Conservation (phyloP, 257 asterid genomes). For the Eustoma russellianum region DNA sequence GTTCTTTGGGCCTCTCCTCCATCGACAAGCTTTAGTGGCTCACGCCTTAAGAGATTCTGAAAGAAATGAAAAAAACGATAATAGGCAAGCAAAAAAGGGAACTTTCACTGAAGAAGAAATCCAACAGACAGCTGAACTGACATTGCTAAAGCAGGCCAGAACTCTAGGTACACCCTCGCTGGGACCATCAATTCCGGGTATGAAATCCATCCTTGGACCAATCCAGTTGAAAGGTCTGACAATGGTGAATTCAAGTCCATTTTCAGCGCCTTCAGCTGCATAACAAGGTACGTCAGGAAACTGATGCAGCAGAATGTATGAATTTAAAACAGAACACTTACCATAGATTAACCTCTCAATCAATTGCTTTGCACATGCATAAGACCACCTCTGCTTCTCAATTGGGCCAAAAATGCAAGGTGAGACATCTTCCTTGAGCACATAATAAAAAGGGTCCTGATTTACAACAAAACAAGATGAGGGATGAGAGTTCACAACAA, state of each 20-base stretch:
- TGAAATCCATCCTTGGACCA: slow-evolving; percentile 98
- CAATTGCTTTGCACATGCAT: slow-evolving; percentile 92
- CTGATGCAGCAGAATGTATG: slow-evolving; percentile 5
- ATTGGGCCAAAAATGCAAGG: slow-evolving; percentile 95
- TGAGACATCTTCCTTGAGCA: slow-evolving; percentile 70
- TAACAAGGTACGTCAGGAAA: slow-evolving; percentile 13
- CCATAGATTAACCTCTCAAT: slow-evolving; percentile 95
- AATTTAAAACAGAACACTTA: slow-evolving; percentile 24
- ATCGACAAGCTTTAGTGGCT: slow-evolving; percentile 89
- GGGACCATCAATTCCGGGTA: slow-evolving; percentile 96
- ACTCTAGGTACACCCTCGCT: slow-evolving; percentile 98
- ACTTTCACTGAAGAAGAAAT: slow-evolving; percentile 2
- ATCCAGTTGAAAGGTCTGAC: slow-evolving; percentile 99
- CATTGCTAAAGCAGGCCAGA: slow-evolving; percentile 93
- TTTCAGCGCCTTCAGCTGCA: slow-evolving; percentile 98
- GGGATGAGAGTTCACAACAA: slow-evolving; percentile 8
- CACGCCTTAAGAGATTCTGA: slow-evolving; percentile 80
- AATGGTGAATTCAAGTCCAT: slow-evolving; percentile 84
- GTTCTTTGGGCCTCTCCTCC: slow-evolving; percentile 96
- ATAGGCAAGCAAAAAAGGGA: slow-evolving; percentile 10
- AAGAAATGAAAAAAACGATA: slow-evolving; percentile 8
- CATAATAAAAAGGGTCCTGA: slow-evolving; percentile 78
- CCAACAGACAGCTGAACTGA: slow-evolving; percentile 24
- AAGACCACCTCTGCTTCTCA: slow-evolving; percentile 98
- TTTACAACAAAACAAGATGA: slow-evolving; percentile 20